Evolutionary conservation across 768 basidiomycete genomes (phyloP), one percentile per base, ranked within the genome.

Genomic region (Ramaria rubella): DNA sequence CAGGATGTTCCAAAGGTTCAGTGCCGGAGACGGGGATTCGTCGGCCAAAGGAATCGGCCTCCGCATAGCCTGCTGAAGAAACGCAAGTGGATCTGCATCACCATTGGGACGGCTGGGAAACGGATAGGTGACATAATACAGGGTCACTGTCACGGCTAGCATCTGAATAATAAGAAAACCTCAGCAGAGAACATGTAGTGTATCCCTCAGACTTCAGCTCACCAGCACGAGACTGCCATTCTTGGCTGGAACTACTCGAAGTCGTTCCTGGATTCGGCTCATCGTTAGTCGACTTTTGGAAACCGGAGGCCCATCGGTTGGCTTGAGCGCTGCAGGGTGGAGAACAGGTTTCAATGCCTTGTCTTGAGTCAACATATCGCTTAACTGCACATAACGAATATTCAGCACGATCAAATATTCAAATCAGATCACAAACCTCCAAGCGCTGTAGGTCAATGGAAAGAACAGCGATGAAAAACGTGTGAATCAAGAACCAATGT

Each of bases 401-500:
- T 65, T 29, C 65, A 52, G 60, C 45, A 8, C 17, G 9, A 31
- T 49, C 29, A 45, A 4, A 52, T 57, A 26, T 5, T 45, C 1
- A 34, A 58, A 33, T 23, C 27, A 57, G 26, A 26, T 26, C 42
- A 71, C 77, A 49, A 63, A 83, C 86, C 73, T 95, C 95, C 24
- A 99, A 72, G 45, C 95, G 83, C 62, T 96, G 94, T 45, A 97
- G 84, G 73, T 99, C 95, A 62, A 99, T 96, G 0, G 92, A 93
- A 23, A 99, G 73, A 26, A 96, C 93, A 6, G 94, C 89, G 61
- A 94, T 77, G 72, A 95, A 97, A 73, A 97, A 95, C 0, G 93
- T 96, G 65, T 96, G 91, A 15, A 95, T 87, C 59, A 98, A 78
- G 73, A 94, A 95, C 93, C 93, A 98, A 68, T 98, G 94, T 15